Evolutionary conservation across 768 basidiomycete genomes (phyloP), one percentile per base, ranked within the genome.

Genomic region (Lactarius tabidus): DNA sequence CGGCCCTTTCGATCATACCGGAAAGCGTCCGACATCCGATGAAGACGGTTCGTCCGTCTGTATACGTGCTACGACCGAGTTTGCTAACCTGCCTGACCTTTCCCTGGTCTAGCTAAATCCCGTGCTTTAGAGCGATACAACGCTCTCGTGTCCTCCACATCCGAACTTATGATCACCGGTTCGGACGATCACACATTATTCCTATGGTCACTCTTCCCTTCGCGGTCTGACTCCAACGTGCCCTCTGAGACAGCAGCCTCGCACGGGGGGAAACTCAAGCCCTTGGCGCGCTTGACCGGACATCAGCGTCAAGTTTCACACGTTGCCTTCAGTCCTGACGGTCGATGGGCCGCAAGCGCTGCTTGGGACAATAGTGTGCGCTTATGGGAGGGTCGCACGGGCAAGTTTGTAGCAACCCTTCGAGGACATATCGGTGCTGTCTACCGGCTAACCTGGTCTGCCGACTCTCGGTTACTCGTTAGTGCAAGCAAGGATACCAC

Each of bases 161-260:
- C 93, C 14, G 95, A 98, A 75, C 80, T 93, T 5, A 79, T 96
- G 69, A 96, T 98, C 74, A 93, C 95, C 6, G 95, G 95, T 26
- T 98, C 95, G 4, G 95, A 99, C 74, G 96, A 99, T 75, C 96
- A 98, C 75, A 99, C 96, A 0, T 85, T 98, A 57, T 98, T 95
- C 84, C 84, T 99, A 15, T 98, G 95, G 96, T 90, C 93, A 36
- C 79, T 88, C 48, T 90, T 93, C 80, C 80, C 86, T 23, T 79
- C 75, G 53, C 69, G 71, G 39, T 65, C 75, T n/a, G 64, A 80
- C 33, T 70, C 78, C 53, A 68, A 71, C 36, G 60, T 74, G 10
- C 59, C 75, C 73, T 56, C 78, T 72, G 83, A 60, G 62, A 72
- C 65, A 57, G 75, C 75, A 52, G 72, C 73, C 14, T 70, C 75